Evolutionary conservation across 1,284 basidiomycete species (phyloP), one percentile per base, ranked within the genome.

Genomic region (Phylloboletellus chloephorus): DNA sequence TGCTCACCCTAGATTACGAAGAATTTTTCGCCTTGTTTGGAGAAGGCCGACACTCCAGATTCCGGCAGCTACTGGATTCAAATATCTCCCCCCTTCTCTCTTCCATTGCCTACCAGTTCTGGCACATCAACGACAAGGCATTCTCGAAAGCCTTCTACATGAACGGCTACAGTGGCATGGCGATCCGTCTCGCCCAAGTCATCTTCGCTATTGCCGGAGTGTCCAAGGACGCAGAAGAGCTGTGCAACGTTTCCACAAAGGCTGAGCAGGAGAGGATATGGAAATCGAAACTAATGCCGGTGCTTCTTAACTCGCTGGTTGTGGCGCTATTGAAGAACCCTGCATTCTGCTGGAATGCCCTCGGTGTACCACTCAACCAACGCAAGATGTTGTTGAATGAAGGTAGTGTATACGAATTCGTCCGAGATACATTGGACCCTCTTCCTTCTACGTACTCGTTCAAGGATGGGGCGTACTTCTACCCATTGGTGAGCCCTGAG

Each of bases 291-390:
- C 58, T 89, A 7, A 69, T 80, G 41, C 80, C 79, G 2, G 75
- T 85, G 17, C 58, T 90, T 23, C 67, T 88, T 43, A 84, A 85
- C 58, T 74, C 74, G 20, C 54, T 79, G 20, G 76, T 88, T 47
- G 73, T 82, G 48, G 67, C 73, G 4, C 67, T 88, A 49, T 65
- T 88, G 34, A 76, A 73, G 42, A 79, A 69, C 38, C 78, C 78
- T 10, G 58, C 75, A 29, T 89, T 91, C 63, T 79, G 84, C 47
- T 91, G 88, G 88, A 88, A 88, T 53, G 85, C 86, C 0, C 68
- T 90, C 11, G 86, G 87, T 23, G 85, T 90, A 2, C 87, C 87
- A 2, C 67, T 73, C 52, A 86, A 87, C 58, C 87, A 90, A 66
- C 74, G 81, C 56, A 70, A 74, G 53, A 81, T 79, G 67, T 71